Evolutionary conservation across 208 protist genomes (phyloP).

Genomic region (Entamoeba moshkovskii): DNA sequence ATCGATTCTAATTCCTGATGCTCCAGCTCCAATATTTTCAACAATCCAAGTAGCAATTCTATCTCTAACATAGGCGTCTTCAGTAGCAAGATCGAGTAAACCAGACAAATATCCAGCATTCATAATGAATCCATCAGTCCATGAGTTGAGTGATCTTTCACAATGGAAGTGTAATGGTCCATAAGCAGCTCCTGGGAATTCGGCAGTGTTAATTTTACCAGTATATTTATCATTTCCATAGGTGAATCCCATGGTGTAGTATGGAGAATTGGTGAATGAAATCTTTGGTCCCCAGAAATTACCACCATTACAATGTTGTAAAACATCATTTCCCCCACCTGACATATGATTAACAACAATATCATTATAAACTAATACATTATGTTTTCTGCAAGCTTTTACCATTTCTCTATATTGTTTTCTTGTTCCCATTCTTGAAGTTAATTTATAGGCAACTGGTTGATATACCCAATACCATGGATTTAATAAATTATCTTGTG

Average conservation of each 20-base stretch:
- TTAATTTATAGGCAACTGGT: slow-evolving; percentile 42
- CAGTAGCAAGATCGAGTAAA: slow-evolving; percentile 45
- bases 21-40: slow-evolving; percentile 34
- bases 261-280: neutral
- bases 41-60: slow-evolving; percentile 50
- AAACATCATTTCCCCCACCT: slow-evolving; percentile 43
- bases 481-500: slow-evolving; percentile 38
- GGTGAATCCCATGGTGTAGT: neutral
- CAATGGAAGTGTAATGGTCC: slow-evolving; percentile 50
- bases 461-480: slow-evolving; percentile 57
- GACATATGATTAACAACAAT: slow-evolving; percentile 54
- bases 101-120: slow-evolving; percentile 48
- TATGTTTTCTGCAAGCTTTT: slow-evolving; percentile 34
- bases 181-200: slow-evolving; percentile 46
- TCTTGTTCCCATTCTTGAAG: slow-evolving; percentile 43
- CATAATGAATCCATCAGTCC: slow-evolving; percentile 45
- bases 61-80: slow-evolving; percentile 43
- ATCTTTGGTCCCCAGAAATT: slow-evolving; percentile 32
- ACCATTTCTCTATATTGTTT: slow-evolving; percentile 42
- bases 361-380: slow-evolving; percentile 49
- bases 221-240: slow-evolving; percentile 31
- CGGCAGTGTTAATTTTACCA: slow-evolving; percentile 19
- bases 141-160: slow-evolving; percentile 46
- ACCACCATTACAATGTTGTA: slow-evolving; percentile 30
- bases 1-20: slow-evolving; percentile 25